Evolutionary conservation across 345 rosid genomes (phyloP), one percentile per base, ranked within the genome.

Genomic region (Sonneratia caseolaris): DNA sequence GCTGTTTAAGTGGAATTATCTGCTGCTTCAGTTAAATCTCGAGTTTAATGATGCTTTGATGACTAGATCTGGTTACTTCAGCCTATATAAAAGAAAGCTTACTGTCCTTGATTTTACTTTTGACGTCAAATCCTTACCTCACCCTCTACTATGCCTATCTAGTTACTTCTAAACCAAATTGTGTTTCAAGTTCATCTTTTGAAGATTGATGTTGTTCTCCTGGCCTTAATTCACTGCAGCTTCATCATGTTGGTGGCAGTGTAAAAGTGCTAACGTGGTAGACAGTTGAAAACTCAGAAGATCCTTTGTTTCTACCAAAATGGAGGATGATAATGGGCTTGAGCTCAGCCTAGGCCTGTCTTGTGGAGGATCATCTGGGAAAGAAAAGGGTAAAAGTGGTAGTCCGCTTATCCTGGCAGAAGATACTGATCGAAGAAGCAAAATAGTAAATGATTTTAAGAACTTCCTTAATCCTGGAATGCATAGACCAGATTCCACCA

Each of bases 271-370:
- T 43, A 16, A 32, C 47, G 68, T 38, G 49, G 57, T 15, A 42
- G 18, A 62, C 18, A 13, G 37, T 35, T 16, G n/a, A 70, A 70
- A 51, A 37, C 64, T 32, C 11, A 48, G 40, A 49, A 51, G 56
- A 42, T 35, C 67, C 37, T 51, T 55, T 14, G 0, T 10, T 40
- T 42, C 48, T 37, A 38, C 64, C 37, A 45, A 61, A 51, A 70
- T 95, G 98, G 98, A 90, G 57, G 96, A 92, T 38, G 97, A 84
- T 9, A 47, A 13, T 79, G 98, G 92, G 59, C 96, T 92, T 61
- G 97, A 92, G 84, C 97, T 95, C 69, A 89, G 99, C 81, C 86
- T 95, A 83, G 99, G 96, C 77, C 84, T 95, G 40, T 88, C 94
- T 75, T 92, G 82, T 81, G 98, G 97, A 76, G 91, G 92, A 66